These are phyloP conservation scores for Clathrospora elynae DNA, from an alignment of 2,329 filamentous ascomycete genomes.

Conservation along the genomic window DNA sequence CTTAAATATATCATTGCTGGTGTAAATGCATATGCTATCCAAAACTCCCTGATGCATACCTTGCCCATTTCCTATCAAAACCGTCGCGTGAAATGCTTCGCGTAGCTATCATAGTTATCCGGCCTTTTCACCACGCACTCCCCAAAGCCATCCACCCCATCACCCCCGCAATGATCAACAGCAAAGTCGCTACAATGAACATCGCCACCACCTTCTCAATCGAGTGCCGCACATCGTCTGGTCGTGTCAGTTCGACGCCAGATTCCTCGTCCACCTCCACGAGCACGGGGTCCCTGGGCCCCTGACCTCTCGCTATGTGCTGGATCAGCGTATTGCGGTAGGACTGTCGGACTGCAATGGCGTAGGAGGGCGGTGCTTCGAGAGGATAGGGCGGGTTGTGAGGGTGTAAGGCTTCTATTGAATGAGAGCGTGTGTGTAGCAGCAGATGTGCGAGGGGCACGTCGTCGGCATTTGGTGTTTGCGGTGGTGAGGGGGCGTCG, in stretches of 20 bases:
- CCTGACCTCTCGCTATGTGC: conserved; percentile 17
- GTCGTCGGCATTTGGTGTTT: conserved; percentile 27
- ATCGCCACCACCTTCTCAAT: conserved; percentile 35
- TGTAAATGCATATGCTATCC: too few species aligned
- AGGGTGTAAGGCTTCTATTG: background rate
- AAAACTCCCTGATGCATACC: too few species aligned
- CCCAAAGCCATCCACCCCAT: conserved; percentile 25
- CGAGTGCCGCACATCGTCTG: conserved; percentile 32
- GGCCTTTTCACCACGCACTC: conserved; percentile 7
- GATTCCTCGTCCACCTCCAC: conserved; percentile 13
- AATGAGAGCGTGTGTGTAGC: conserved; percentile 9
- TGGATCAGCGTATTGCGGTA: conserved; percentile 36
- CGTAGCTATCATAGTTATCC: too few species aligned
- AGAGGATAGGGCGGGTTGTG: conserved; percentile 18
- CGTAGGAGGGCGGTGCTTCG: conserved; percentile 38
- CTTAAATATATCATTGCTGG: too few species aligned
- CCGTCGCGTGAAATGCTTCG: too few species aligned
- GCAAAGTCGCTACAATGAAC: conserved; percentile 27
- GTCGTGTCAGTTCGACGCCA: conserved; percentile 12
- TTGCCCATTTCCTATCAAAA: too few species aligned
- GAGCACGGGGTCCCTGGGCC: background rate
- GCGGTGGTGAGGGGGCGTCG: conserved; percentile 6
- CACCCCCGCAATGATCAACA: conserved; percentile 29
- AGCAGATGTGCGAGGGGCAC: conserved; percentile 38
- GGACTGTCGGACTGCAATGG: conserved; percentile 30